Conservation (phyloP, 805 yeast genomes). For the Diddensiella transvaalensis region DNA sequence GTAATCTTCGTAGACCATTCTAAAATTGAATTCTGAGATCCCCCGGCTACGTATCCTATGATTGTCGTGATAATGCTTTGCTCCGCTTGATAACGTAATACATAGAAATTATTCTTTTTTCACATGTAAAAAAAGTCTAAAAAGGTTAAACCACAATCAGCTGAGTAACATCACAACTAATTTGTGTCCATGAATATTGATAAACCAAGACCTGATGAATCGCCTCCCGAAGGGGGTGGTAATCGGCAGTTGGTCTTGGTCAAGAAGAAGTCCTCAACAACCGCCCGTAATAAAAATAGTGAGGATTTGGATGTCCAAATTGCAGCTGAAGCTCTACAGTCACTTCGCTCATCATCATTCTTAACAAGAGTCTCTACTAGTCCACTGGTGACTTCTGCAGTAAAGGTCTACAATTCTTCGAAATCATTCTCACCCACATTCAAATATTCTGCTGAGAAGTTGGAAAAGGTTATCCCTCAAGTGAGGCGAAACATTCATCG, state of each 20-base stretch:
- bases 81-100: too few species aligned
- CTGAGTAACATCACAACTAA: too few species aligned
- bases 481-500: conserved; percentile 2
- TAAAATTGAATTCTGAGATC: too few species aligned
- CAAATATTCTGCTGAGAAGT: conserved; percentile 54
- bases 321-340: conserved; percentile 31
- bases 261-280: neutral
- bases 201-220: neutral
- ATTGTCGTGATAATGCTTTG: too few species aligned
- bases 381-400: conserved; percentile 28
- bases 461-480: conserved; percentile 15
- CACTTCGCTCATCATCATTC: conserved; percentile 20
- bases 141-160: too few species aligned
- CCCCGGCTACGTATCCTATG: too few species aligned
- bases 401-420: conserved; percentile 34
- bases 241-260: neutral
- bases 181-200: neutral
- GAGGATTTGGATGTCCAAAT: conserved; percentile 19
- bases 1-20: too few species aligned
- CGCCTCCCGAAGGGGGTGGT: neutral
- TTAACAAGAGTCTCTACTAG: conserved; percentile 21
- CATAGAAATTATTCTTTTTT: too few species aligned
- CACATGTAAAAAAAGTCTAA: conserved; percentile 2
- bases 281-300: neutral
- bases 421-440: conserved; percentile 44